Conservation (phyloP, 768 basidiomycete genomes). For the Suillus occidentalis region DNA sequence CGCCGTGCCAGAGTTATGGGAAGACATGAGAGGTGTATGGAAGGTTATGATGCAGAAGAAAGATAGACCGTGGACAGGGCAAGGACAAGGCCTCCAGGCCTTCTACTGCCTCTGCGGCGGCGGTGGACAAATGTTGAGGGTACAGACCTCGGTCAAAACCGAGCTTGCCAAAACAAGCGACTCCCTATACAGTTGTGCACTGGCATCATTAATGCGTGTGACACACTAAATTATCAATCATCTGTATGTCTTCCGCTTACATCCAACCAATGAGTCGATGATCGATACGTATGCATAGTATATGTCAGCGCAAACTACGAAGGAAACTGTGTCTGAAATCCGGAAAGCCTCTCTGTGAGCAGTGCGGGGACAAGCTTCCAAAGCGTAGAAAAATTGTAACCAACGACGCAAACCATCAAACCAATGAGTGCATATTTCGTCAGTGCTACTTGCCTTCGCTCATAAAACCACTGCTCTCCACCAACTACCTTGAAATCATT, state of each 20-base stretch:
- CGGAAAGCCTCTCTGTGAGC: background rate
- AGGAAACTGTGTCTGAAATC: background rate
- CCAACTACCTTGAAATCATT: constrained; percentile 41
- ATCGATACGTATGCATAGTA: background rate
- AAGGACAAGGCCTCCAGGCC: constrained; percentile 21
- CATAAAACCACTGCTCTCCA: constrained; percentile 36
- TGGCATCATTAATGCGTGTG: background rate
- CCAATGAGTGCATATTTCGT: constrained; percentile 25
- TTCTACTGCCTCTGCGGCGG: constrained; percentile 29
- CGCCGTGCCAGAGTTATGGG: constrained; percentile 57
- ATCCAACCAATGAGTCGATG: background rate
- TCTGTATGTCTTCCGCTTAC: background rate
- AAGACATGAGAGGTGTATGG: constrained; percentile 46
- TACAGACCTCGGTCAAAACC: constrained; percentile 29
- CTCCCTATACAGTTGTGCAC: background rate
- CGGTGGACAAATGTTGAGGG: constrained; percentile 28
- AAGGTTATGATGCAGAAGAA: constrained; percentile 12
- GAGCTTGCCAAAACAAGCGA: constrained; percentile 18
- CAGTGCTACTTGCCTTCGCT: constrained; percentile 24
- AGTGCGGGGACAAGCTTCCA: background rate
- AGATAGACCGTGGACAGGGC: constrained; percentile 12
- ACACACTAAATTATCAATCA: background rate
- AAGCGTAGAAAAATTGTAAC: background rate
- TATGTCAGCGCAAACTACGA: background rate
- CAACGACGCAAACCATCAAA: constrained; percentile 11